A percentile compares a stretch with the other conserved stretches of the same genome.
These are phyloP conservation scores for Phytopythium chamaehyphon DNA, from an alignment of 352 stramenopile genomes.

Conservation along the genomic window DNA sequence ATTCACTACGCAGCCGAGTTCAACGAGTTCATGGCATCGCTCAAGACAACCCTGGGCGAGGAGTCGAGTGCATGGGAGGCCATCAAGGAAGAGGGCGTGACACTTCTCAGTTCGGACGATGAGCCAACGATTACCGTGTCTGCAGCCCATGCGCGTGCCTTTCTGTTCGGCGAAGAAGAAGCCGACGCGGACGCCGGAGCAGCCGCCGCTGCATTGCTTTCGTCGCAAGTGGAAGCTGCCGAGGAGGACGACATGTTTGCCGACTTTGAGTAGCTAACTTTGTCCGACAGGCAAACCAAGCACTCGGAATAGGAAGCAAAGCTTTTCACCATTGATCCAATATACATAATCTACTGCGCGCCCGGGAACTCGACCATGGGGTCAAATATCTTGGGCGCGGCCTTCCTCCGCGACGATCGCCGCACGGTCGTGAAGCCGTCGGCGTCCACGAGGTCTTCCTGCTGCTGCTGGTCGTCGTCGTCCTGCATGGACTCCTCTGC, in stretches of 20 bases:
- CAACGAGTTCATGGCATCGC: constrained; percentile 58
- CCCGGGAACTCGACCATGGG: constrained; percentile 70
- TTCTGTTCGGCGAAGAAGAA: constrained; percentile 61
- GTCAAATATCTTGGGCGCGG: constrained; percentile 71
- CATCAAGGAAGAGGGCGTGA: constrained; percentile 54
- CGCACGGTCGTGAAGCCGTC: constrained; percentile 76
- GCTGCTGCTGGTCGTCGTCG: constrained; percentile 8
- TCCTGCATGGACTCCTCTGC: constrained; percentile 26
- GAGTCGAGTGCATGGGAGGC: constrained; percentile 47
- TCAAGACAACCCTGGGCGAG: constrained; percentile 46
- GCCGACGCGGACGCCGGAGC: constrained; percentile 30
- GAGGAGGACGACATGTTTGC: constrained; percentile 82
- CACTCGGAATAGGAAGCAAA: background rate
- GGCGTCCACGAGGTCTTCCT: constrained; percentile 45
- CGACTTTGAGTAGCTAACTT: constrained; percentile 59
- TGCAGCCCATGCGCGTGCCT: constrained; percentile 39
- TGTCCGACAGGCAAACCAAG: no score
- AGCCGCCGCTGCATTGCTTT: constrained; percentile 41
- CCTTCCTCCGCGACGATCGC: constrained; percentile 62
- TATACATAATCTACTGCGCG: constrained; percentile 44
- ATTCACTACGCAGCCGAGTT: constrained; percentile 75
- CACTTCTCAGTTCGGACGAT: constrained; percentile 46
- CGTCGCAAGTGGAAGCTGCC: constrained; percentile 54
- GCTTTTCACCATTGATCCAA: background rate
- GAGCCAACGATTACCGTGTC: constrained; percentile 55